Evolutionary conservation across 2,329 filamentous ascomycete genomes (phyloP).

Genomic region (Colletotrichum kahawae): DNA sequence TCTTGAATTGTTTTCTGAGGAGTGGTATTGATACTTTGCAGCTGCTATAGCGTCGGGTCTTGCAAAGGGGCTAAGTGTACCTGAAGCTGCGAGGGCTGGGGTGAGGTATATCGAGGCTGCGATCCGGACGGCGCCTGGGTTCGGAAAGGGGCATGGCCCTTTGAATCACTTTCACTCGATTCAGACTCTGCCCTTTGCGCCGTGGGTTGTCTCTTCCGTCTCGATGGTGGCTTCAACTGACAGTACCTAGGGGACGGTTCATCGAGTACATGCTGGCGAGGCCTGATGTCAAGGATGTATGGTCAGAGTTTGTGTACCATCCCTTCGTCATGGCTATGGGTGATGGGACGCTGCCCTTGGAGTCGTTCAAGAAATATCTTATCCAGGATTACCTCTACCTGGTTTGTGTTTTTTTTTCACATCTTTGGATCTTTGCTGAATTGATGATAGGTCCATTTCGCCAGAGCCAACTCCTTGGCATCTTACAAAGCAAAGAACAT

Average conservation of each 20-base stretch:
- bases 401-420: constrained; percentile 46
- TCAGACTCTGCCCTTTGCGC: constrained; percentile 70
- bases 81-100: constrained; percentile 67
- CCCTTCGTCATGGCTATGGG: constrained; percentile 81
- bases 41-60: constrained; percentile 79
- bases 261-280: constrained; percentile 82
- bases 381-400: constrained; percentile 93
- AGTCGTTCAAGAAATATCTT: constrained; percentile 87
- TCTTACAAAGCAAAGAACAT: constrained; percentile 83
- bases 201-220: constrained; percentile 28
- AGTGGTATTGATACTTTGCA: constrained; percentile 30
- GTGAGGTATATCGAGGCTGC: constrained; percentile 75
- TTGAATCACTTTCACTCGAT: constrained; percentile 81
- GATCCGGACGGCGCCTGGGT: constrained; percentile 66
- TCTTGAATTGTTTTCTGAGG: too few species aligned
- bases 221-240: neutral
- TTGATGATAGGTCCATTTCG: constrained; percentile 74
- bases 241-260: constrained; percentile 64
- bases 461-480: constrained; percentile 82
- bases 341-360: constrained; percentile 73
- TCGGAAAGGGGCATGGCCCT: constrained; percentile 73
- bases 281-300: constrained; percentile 74
- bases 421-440: neutral
- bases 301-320: constrained; percentile 80
- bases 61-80: constrained; percentile 61